Evolutionary conservation across 768 basidiomycete species (phyloP), one percentile per base, ranked within the genome.

Genomic region (Gloeopeniophorella convolvens): DNA sequence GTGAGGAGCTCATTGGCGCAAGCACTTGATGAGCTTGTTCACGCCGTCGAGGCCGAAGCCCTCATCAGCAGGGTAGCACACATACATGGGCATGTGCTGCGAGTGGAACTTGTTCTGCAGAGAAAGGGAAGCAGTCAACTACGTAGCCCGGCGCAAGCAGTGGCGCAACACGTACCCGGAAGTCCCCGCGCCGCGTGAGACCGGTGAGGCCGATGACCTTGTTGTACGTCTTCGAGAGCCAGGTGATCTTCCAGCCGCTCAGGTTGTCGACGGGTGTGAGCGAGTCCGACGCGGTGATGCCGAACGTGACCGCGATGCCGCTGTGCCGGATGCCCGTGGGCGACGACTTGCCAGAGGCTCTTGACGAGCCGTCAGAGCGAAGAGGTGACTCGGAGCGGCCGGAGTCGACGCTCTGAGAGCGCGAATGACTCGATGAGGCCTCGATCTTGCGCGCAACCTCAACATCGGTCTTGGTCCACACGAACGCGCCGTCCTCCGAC

Each of bases 41-140:
- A 73, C 68, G 5, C 72, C 71, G 31, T 76, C 72, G 6, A 74
- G 51, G 13, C 73, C 73, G 47, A 77, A 75, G 2, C 70, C 72
- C 9, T 78, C 68, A 3, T 69, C 65, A 4, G 59, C 45, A 3
- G 76, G 74, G 52, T 75, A 76, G 60, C 75, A 77, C 8, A 77
- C 71, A 54, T 76, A 78, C 70, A 76, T 75, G 2, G 68, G 68
- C 26, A 69, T 62, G 21, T 67, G 62, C 15, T 64, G 60, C 9
- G 72, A 64, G 39, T 74, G 70, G 42, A 78, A 77, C 61, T 77
- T 75, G 28, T 65, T 66, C 74, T 73, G 55, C 23, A 33, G 47
- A 42, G 16, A 5, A 48, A 48, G 47, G 20, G 37, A 44, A 42
- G 35, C 24, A 40, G 26, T 15, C 23, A 2, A 23, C 21, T 5